A percentile compares a stretch with the other conserved stretches of the same genome.
Conservation (phyloP, 208 protist species). For the Herpetomonas tarakana region DNA sequence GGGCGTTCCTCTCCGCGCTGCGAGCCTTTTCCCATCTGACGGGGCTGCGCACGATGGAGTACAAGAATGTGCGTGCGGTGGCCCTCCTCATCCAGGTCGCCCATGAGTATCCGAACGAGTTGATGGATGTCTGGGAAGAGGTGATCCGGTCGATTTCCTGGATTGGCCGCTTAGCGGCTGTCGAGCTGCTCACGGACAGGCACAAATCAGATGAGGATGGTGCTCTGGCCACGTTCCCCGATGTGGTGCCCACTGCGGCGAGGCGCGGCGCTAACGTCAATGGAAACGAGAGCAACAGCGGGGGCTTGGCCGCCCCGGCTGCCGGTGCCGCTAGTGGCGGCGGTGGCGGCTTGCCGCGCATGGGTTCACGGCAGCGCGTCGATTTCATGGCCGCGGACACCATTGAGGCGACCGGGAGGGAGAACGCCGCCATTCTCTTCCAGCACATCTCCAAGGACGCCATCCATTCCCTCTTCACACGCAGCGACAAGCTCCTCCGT, state of each 20-base stretch:
- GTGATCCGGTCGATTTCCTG: constrained; percentile 75
- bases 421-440: constrained; percentile 32
- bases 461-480: constrained; percentile 83
- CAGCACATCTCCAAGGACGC: constrained; percentile 47
- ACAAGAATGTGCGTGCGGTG: constrained; percentile 86
- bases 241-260: not conserved
- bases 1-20: constrained; percentile 70
- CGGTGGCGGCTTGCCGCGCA: not conserved
- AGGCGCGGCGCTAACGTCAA: not conserved
- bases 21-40: constrained; percentile 62
- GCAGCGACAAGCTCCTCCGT: constrained; percentile 20
- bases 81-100: constrained; percentile 66
- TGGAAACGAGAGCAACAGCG: not conserved
- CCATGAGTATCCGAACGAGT: constrained; percentile 57
- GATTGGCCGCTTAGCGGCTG: constrained; percentile 23
- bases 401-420: constrained; percentile 13
- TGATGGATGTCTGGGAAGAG: constrained; percentile 48
- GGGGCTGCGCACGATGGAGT: constrained; percentile 41
- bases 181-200: not conserved
- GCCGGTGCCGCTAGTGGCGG: not conserved
- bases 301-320: not conserved
- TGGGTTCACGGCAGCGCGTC: not conserved
- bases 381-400: not conserved
- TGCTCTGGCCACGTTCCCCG: not conserved
- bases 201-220: not conserved